phyloP scores from a whole-genome alignment of 2,329 filamentous ascomycete genomes.

The Helminthosporium solani region DNA sequence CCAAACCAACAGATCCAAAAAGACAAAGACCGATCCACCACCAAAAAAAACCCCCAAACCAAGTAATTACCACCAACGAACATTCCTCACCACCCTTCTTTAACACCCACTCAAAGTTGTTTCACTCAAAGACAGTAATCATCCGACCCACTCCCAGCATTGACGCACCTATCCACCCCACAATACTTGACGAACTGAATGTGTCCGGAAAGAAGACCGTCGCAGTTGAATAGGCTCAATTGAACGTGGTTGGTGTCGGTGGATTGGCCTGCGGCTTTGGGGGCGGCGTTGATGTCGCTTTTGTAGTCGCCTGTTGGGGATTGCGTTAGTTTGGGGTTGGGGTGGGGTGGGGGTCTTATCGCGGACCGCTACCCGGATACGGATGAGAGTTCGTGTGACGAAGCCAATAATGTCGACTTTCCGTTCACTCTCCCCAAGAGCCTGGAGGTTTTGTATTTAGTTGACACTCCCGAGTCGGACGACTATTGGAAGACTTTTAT shows the following conservation, averaged over 20 bases:
- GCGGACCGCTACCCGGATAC: too few relatives aligned
- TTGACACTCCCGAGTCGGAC: not conserved
- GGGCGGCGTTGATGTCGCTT: not conserved
- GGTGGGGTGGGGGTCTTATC: too few relatives aligned
- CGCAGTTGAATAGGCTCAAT: conserved; percentile 3
- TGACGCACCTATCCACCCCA: not conserved
- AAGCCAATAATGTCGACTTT: not conserved
- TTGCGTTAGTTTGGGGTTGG: too few relatives aligned
- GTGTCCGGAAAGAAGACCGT: not conserved
- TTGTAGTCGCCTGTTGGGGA: not conserved
- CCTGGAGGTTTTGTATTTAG: not conserved
- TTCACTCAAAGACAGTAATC: conserved; percentile 1
- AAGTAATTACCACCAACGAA: too few relatives aligned
- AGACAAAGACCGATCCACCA: too few relatives aligned
- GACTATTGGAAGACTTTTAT: not conserved
- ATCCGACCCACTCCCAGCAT: conserved; percentile 2
- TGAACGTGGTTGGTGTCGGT: conserved; percentile 1
- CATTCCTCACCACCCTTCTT: too few relatives aligned
- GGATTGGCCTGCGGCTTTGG: not conserved
- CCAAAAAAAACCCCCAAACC: too few relatives aligned
- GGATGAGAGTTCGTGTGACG: too few relatives aligned
- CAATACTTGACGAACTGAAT: conserved; percentile 4
- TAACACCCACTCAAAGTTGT: too few relatives aligned
- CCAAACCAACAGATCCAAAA: too few relatives aligned
- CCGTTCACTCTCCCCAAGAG: not conserved